Base-by-base conservation (phyloP, 2,329 filamentous ascomycete species). In the Paraphoma chrysanthemicola region DNA sequence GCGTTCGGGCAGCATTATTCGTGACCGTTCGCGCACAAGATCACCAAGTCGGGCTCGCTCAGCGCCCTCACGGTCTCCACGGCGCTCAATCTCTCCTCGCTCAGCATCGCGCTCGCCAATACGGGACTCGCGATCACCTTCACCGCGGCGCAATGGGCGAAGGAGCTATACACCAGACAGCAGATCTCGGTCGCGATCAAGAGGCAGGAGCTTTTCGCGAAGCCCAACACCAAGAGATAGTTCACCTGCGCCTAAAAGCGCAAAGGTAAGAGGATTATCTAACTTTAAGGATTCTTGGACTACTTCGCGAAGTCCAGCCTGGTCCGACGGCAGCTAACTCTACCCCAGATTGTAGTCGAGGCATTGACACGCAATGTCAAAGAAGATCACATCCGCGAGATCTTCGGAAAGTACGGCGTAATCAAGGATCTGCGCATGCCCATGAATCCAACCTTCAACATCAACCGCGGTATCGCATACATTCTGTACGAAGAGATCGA, bases 281-380 rank as follows among this genome's bases (percentile, higher is more conserved):
- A 41, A 16, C 8, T 17, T 31, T 18, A 10, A 11, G 4, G 18
- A 14, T 7, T 44, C 8, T 23, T 50, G 39, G 16, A 33, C 4
- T n/a, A 42, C 10, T n/a, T 17, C 39, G 12, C 8, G 8, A 42
- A 16, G 16, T 17, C n/a, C 39, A 42, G 39, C 39, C 39, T 42
- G 8, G 39, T 17, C n/a, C 11, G 16, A 14, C 8, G 7, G 10
- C 16, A n/a, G 14, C 53, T 55, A 51, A 63, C 44, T 9, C 11
- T 30, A n/a, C 16, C 16, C 31, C 58, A 97, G 91, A 93, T 99
- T 73, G 92, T 99, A 16, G 90, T 99, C 45, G 95, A 99, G 78
- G 93, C 96, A 61, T 83, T 99, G 71, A 96, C 94, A 4, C 97
- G 96, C 77, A 98, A 97, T 71, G 90, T 99, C 67, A 96, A 91